phyloP scores from a whole-genome alignment of 768 basidiomycete species.

The Imleria badia region DNA sequence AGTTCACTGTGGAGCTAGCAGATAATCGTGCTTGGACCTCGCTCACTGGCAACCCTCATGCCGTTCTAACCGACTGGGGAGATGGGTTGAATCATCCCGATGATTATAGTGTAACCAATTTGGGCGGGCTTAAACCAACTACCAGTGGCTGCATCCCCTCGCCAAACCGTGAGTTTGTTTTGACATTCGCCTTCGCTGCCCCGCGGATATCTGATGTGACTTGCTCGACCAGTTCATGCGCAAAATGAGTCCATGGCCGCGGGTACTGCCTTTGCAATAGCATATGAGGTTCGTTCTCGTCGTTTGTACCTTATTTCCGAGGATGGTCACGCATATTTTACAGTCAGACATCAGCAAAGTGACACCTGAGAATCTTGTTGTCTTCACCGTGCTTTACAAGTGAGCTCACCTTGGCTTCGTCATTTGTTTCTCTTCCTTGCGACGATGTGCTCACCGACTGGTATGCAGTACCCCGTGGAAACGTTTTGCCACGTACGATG shows the following conservation, averaged over 20 bases:
- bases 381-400: background rate
- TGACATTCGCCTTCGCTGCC: background rate
- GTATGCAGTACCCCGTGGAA: slow-evolving; percentile 12
- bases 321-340: background rate
- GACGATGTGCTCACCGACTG: background rate
- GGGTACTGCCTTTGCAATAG: slow-evolving; percentile 8
- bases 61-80: background rate
- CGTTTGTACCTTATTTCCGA: background rate
- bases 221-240: slow-evolving; percentile 11
- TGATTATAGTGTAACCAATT: background rate
- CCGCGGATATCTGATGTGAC: background rate
- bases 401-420: background rate
- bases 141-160: background rate
- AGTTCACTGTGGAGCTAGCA: slow-evolving; percentile 1
- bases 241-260: slow-evolving; percentile 5
- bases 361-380: background rate
- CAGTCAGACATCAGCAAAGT: background rate
- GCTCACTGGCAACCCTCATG: background rate
- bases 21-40: background rate
- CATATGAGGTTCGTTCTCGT: slow-evolving; percentile 14
- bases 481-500: background rate
- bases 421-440: background rate
- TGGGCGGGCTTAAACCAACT: background rate
- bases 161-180: slow-evolving; percentile 15
- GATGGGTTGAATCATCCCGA: slow-evolving; percentile 5